Percentiles rank a stretch among this genome's conserved stretches.
Conservation (phyloP, 208 protist species). For the Entamoeba invadens region DNA sequence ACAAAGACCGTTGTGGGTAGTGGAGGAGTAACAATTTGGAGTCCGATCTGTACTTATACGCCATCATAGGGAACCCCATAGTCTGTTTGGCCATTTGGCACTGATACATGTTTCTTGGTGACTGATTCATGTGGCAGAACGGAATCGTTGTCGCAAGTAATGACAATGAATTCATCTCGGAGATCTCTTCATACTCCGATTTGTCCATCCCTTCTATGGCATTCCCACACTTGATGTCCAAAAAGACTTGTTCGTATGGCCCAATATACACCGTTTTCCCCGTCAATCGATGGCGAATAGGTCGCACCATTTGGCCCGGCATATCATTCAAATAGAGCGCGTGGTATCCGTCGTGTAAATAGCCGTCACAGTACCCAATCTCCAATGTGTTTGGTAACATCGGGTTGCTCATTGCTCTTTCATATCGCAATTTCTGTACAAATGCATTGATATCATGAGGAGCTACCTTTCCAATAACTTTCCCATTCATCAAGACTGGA, state of each 20-base stretch:
- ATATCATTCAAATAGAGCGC: slow-evolving; percentile 65
- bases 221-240: slow-evolving; percentile 73
- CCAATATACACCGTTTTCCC: slow-evolving; percentile 58
- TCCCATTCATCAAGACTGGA: neutral
- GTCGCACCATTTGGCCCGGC: slow-evolving; percentile 72
- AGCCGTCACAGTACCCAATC: neutral
- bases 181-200: slow-evolving; percentile 73
- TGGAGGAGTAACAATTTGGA: slow-evolving; percentile 91
- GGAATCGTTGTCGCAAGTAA: slow-evolving; percentile 87
- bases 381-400: neutral
- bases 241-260: slow-evolving; percentile 85
- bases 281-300: slow-evolving; percentile 54
- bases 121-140: slow-evolving; percentile 92
- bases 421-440: neutral
- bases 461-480: neutral
- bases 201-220: slow-evolving; percentile 59
- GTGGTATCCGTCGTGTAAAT: slow-evolving; percentile 19
- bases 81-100: slow-evolving; percentile 98
- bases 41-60: slow-evolving; percentile 72
- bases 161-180: slow-evolving; percentile 75
- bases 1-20: slow-evolving; percentile 82
- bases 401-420: neutral
- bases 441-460: neutral
- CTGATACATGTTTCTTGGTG: slow-evolving; percentile 99
- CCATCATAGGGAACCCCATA: slow-evolving; percentile 79